Conservation (phyloP, 164 flowering plant genomes). For the Taxillus chinensis region DNA sequence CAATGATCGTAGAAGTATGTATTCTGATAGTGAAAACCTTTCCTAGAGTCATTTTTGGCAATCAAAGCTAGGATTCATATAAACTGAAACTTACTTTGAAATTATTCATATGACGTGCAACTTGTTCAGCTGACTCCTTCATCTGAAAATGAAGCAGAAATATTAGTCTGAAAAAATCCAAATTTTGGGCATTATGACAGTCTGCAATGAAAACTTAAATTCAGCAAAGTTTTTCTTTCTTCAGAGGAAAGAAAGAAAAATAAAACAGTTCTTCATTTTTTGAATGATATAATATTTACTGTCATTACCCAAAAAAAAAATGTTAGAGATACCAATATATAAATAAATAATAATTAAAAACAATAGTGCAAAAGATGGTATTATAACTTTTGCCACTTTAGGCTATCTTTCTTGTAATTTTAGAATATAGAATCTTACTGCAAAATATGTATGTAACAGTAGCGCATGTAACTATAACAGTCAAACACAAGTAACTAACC, state of each 20-base stretch:
- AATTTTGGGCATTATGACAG: background rate
- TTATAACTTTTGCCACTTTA: background rate
- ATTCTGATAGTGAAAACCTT: too few species aligned
- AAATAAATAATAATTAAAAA: too few species aligned
- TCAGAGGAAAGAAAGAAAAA: too few species aligned
- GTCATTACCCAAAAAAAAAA: too few species aligned
- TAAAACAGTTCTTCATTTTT: too few species aligned
- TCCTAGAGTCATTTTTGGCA: too few species aligned
- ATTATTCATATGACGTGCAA: constrained; percentile 22
- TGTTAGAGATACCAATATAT: too few species aligned
- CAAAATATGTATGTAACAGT: background rate
- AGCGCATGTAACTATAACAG: background rate
- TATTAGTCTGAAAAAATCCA: background rate
- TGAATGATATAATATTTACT: too few species aligned
- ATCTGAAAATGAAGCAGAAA: constrained; percentile 26
- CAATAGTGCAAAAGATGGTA: too few species aligned
- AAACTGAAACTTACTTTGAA: constrained; percentile 27
- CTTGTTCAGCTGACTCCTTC: constrained; percentile 33
- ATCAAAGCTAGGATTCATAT: background rate
- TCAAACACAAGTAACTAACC: constrained; percentile 16
- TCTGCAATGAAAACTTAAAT: background rate
- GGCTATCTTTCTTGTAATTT: background rate
- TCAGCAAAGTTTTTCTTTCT: background rate
- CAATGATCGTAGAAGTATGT: too few species aligned
- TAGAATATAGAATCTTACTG: background rate